Evolutionary conservation across 2,329 filamentous ascomycete genomes (phyloP).

Genomic region (Xylaria sp.): DNA sequence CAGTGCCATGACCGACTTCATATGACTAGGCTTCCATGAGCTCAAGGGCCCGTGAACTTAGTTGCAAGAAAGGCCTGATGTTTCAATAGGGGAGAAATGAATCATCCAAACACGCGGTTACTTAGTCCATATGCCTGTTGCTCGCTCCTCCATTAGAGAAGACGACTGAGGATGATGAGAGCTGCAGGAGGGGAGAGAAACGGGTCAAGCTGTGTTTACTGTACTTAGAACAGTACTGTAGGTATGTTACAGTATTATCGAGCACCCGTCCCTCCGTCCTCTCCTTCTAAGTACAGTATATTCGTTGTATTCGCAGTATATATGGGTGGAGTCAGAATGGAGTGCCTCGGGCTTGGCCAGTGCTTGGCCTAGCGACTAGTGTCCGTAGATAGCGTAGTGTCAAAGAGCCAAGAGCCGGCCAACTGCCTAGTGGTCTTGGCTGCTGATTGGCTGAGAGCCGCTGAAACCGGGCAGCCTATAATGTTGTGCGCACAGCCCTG

Average conservation of each 20-base stretch:
- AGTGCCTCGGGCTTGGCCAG: not conserved
- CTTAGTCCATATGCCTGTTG: no score
- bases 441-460: constrained; percentile 6
- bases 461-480: constrained; percentile 7
- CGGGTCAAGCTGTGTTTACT: not conserved
- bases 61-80: no score
- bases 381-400: no score
- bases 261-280: no score
- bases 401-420: not conserved
- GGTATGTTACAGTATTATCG: not conserved
- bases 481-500: constrained; percentile 2
- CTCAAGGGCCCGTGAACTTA: not conserved
- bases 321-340: no score
- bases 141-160: not conserved
- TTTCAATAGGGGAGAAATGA: no score
- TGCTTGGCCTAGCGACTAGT: not conserved
- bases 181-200: not conserved
- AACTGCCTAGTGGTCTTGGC: not conserved
- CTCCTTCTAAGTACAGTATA: no score
- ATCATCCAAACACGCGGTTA: no score
- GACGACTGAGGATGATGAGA: not conserved
- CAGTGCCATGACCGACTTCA: constrained; percentile 8
- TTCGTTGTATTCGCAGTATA: no score
- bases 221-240: no score
- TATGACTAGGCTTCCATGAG: not conserved